Evolutionary conservation across 2,329 filamentous ascomycete genomes (phyloP).

Genomic region (Rutstroemia sp.): DNA sequence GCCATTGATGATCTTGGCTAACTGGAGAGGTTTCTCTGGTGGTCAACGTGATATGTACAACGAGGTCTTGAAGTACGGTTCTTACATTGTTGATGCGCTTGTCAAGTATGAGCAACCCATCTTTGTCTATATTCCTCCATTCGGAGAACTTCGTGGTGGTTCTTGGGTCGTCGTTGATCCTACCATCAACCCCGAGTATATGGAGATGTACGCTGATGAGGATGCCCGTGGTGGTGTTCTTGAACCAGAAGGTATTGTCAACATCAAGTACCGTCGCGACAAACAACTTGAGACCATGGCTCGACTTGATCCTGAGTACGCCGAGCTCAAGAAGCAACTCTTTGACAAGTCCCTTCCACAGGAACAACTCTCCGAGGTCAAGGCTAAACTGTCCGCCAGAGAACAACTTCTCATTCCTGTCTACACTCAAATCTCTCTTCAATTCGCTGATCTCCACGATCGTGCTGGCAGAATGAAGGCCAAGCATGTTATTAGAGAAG

Average conservation of each 20-base stretch:
- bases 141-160: conserved; percentile 93
- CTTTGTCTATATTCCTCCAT: conserved; percentile 97
- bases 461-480: conserved; percentile 96
- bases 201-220: conserved; percentile 99
- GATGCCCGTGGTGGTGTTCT: conserved; percentile 94
- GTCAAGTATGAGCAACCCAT: conserved; percentile 98
- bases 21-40: conserved; percentile 99
- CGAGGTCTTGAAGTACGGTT: conserved; percentile 98
- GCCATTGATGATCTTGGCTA: conserved; percentile 97
- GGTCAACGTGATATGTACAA: conserved; percentile 99
- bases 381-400: conserved; percentile 74
- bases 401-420: conserved; percentile 87
- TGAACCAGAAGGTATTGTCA: conserved; percentile 95
- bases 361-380: conserved; percentile 71
- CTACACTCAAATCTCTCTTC: conserved; percentile 89
- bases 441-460: conserved; percentile 96
- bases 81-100: conserved; percentile 96
- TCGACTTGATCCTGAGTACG: conserved; percentile 79
- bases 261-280: conserved; percentile 97
- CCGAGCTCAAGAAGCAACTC: conserved; percentile 72
- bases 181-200: conserved; percentile 90
- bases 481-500: conserved; percentile 84
- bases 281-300: conserved; percentile 98
- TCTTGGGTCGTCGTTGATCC: conserved; percentile 99
- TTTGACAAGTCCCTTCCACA: conserved; percentile 55